phyloP scores from a whole-genome alignment of 345 rosid genomes.

The Excoecaria cochinchinensis region DNA sequence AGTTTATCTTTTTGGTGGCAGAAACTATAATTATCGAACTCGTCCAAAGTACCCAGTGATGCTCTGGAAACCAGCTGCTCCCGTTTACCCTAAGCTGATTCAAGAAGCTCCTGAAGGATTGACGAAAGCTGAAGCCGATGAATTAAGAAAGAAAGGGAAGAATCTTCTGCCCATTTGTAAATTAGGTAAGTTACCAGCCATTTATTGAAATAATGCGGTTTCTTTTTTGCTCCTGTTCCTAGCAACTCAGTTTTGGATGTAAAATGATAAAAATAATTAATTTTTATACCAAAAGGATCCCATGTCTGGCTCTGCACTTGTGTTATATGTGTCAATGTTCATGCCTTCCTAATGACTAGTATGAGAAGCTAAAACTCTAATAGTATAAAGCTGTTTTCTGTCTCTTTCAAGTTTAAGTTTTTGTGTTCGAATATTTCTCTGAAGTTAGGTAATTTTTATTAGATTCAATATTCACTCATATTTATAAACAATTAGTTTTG shows the following conservation, averaged over 20 bases:
- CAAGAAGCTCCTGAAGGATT: conserved; percentile 88
- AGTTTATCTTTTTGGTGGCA: conserved; percentile 84
- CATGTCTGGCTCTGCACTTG: not conserved
- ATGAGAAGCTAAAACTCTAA: not conserved
- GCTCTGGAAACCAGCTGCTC: conserved; percentile 99
- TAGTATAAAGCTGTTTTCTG: not conserved
- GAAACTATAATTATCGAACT: conserved; percentile 73
- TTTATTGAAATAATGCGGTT: not conserved
- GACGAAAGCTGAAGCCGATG: conserved; percentile 68
- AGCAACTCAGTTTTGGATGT: not conserved
- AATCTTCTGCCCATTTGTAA: conserved; percentile 77
- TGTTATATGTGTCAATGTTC: not conserved
- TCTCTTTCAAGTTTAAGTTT: no score
- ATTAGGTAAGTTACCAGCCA: conserved; percentile 48
- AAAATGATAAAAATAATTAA: not conserved
- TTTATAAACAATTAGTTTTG: not conserved
- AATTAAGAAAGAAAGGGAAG: conserved; percentile 63
- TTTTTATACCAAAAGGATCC: not conserved
- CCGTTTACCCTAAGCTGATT: conserved; percentile 91
- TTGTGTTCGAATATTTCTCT: not conserved
- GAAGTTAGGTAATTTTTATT: not conserved
- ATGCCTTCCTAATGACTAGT: not conserved
- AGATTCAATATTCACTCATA: not conserved
- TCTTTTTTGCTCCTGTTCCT: not conserved
- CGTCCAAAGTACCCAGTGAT: conserved; percentile 82